Evolutionary conservation across 1,284 basidiomycete genomes (phyloP).

Genomic region (Ustanciosporium gigantosporum): DNA sequence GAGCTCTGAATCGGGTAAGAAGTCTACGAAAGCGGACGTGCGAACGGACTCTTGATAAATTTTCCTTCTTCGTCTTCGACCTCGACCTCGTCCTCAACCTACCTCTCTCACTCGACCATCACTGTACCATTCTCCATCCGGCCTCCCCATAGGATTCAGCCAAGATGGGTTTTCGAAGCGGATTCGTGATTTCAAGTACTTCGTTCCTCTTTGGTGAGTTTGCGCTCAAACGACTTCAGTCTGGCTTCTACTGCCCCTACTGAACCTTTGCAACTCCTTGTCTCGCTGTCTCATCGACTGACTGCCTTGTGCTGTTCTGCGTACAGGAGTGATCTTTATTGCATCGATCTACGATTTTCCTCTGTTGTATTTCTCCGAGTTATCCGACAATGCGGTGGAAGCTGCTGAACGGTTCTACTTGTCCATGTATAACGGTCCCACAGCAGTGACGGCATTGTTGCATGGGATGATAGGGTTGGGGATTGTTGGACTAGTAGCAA

Average conservation of each 20-base stretch:
- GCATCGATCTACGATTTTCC: conserved; percentile 56
- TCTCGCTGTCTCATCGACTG: background rate
- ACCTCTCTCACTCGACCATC: too few species aligned
- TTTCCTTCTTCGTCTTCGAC: too few species aligned
- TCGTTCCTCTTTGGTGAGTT: conserved; percentile 52
- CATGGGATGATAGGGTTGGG: conserved; percentile 58
- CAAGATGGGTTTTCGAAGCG: conserved; percentile 60
- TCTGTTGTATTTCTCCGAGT: conserved; percentile 43
- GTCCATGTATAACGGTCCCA: conserved; percentile 46
- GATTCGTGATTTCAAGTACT: conserved; percentile 53
- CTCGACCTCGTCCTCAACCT: too few species aligned
- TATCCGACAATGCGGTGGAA: conserved; percentile 17
- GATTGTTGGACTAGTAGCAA: conserved; percentile 52
- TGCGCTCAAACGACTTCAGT: background rate
- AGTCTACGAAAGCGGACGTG: too few species aligned
- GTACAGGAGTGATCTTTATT: conserved; percentile 53
- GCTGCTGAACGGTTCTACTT: conserved; percentile 56
- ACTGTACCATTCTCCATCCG: too few species aligned
- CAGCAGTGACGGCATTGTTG: conserved; percentile 49
- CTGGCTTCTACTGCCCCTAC: too few species aligned
- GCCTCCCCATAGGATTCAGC: too few species aligned
- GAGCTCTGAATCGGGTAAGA: too few species aligned
- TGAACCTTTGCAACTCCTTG: background rate
- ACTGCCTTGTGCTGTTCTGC: too few species aligned
- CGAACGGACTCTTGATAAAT: too few species aligned